phyloP scores from a whole-genome alignment of 2,329 filamentous ascomycete genomes.

The Didymella glomerata region DNA sequence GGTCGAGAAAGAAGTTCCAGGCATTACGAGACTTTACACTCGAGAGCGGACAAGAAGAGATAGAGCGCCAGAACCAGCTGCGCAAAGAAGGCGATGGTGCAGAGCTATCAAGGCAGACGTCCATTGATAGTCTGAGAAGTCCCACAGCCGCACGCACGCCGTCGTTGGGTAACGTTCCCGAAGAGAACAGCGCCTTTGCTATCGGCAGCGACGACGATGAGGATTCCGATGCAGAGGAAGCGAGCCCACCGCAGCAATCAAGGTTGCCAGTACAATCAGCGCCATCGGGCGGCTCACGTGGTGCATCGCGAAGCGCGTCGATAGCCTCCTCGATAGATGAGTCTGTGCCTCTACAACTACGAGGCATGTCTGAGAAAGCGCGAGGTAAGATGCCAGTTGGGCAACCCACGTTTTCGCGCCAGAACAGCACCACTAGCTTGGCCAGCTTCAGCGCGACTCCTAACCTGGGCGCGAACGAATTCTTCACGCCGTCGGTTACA shows the following conservation, averaged over 20 bases:
- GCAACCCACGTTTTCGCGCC: slow-evolving; percentile 81
- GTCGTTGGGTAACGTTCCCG: slow-evolving; percentile 72
- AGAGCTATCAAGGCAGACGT: slow-evolving; percentile 62
- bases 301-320: slow-evolving; percentile 70
- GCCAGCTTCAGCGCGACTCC: slow-evolving; percentile 67
- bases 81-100: slow-evolving; percentile 65
- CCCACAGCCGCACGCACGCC: slow-evolving; percentile 66
- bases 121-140: slow-evolving; percentile 73
- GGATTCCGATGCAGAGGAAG: slow-evolving; percentile 70
- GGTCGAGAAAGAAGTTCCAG: slow-evolving; percentile 83
- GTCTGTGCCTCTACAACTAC: slow-evolving; percentile 79
- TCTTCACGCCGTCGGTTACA: slow-evolving; percentile 78
- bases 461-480: slow-evolving; percentile 64
- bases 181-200: slow-evolving; percentile 82
- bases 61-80: slow-evolving; percentile 78
- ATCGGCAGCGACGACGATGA: slow-evolving; percentile 81
- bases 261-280: slow-evolving; percentile 44
- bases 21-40: slow-evolving; percentile 86
- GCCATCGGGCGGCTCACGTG: slow-evolving; percentile 22
- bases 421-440: slow-evolving; percentile 87
- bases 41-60: slow-evolving; percentile 89
- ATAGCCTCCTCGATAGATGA: slow-evolving; percentile 75
- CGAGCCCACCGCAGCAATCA: slow-evolving; percentile 48
- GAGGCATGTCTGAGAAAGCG: slow-evolving; percentile 97
- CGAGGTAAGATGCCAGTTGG: slow-evolving; percentile 93